Evolutionary conservation across 108 stramenopile species (phyloP).

Genomic region (Nitzschia palea): DNA sequence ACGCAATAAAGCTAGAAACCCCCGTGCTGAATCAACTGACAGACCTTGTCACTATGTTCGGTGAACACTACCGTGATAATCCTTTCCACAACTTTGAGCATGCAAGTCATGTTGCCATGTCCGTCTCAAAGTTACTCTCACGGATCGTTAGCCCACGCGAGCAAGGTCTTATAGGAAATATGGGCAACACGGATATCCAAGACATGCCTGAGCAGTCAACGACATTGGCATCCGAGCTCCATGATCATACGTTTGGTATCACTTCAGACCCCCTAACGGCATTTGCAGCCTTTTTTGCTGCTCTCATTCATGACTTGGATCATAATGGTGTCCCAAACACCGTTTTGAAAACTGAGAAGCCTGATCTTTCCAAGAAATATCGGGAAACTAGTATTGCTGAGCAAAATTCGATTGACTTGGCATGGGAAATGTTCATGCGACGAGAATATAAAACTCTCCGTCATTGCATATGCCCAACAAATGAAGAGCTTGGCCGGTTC

Average conservation of each 20-base stretch:
- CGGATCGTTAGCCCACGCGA: slow-evolving; percentile 11
- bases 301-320: slow-evolving; percentile 63
- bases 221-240: not conserved
- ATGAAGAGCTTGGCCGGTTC: slow-evolving; percentile 34
- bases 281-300: slow-evolving; percentile 51
- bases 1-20: not conserved
- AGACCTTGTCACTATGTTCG: slow-evolving; percentile 11
- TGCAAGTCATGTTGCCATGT: slow-evolving; percentile 39
- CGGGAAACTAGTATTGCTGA: slow-evolving; percentile 43
- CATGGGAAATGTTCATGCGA: slow-evolving; percentile 46
- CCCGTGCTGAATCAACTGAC: not conserved
- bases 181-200: not conserved
- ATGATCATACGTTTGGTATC: slow-evolving; percentile 45
- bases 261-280: slow-evolving; percentile 53
- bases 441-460: slow-evolving; percentile 31
- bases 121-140: slow-evolving; percentile 34
- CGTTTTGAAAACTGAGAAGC: slow-evolving; percentile 39
- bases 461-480: slow-evolving; percentile 23
- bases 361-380: slow-evolving; percentile 28
- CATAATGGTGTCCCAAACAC: slow-evolving; percentile 54
- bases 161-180: not conserved
- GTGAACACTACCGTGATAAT: slow-evolving; percentile 20
- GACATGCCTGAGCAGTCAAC: not conserved
- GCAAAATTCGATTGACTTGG: slow-evolving; percentile 48
- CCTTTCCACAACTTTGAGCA: slow-evolving; percentile 29